Evolutionary conservation across 805 yeast species (phyloP).

Genomic region (Wickerhamiella kurtzmanii): DNA sequence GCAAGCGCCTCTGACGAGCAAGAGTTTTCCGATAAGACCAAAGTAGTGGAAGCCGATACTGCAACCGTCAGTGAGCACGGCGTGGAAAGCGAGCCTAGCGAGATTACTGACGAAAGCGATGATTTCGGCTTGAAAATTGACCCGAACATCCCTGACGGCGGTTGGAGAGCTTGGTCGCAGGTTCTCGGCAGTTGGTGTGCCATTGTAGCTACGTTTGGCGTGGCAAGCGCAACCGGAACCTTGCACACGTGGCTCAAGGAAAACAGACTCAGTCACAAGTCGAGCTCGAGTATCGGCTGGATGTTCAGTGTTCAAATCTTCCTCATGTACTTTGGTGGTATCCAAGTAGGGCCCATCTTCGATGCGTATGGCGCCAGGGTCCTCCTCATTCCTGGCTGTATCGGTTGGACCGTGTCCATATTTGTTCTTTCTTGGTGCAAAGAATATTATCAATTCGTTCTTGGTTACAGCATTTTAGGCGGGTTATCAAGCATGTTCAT

Average conservation of each 20-base stretch:
- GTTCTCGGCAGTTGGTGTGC: constrained; percentile 43
- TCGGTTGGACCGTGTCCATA: constrained; percentile 34
- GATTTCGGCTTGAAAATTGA: constrained; percentile 6
- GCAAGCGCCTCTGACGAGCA: background rate
- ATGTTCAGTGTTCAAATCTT: constrained; percentile 35
- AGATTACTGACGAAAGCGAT: background rate
- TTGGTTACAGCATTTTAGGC: constrained; percentile 38
- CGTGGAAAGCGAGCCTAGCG: background rate
- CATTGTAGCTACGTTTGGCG: constrained; percentile 43
- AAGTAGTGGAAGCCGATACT: background rate
- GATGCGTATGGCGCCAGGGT: constrained; percentile 40
- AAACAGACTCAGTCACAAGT: constrained; percentile 35
- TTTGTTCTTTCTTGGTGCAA: constrained; percentile 39
- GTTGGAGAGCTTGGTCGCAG: constrained; percentile 40
- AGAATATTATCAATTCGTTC: constrained; percentile 42
- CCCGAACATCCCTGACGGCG: constrained; percentile 35
- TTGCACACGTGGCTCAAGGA: constrained; percentile 46
- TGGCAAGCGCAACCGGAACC: constrained; percentile 52
- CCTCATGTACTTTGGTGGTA: constrained; percentile 31
- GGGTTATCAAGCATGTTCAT: constrained; percentile 32
- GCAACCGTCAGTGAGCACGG: background rate
- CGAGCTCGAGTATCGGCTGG: constrained; percentile 49
- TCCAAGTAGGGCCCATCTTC: constrained; percentile 38
- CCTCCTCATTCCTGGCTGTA: constrained; percentile 33
- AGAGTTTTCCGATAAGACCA: background rate